Evolutionary conservation across 2,329 filamentous ascomycete species (phyloP).

Genomic region (Neofusicoccum parvum): DNA sequence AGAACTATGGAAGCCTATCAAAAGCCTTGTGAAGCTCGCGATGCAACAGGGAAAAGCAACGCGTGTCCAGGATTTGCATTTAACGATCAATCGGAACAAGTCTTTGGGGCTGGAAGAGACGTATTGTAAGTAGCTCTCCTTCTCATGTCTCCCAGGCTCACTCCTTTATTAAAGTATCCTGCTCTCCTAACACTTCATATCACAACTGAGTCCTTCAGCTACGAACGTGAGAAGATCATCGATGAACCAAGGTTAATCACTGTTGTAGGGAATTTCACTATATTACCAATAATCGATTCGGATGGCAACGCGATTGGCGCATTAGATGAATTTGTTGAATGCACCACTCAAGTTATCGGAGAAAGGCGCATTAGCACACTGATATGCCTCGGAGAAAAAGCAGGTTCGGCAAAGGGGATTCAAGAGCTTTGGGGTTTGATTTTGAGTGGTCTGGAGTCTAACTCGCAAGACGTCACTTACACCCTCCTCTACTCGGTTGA

Average conservation of each 20-base stretch:
- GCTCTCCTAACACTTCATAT: background rate
- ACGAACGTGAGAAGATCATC: too few species aligned
- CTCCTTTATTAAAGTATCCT: too few species aligned
- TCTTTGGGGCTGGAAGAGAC: slow-evolving; percentile 17
- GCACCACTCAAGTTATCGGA: slow-evolving; percentile 13
- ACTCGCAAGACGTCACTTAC: slow-evolving; percentile 18
- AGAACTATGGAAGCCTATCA: slow-evolving; percentile 12
- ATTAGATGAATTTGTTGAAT: slow-evolving; percentile 19
- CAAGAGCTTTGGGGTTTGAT: slow-evolving; percentile 13
- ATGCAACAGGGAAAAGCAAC: slow-evolving; percentile 21
- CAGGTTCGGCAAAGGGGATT: background rate
- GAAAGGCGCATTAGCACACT: slow-evolving; percentile 17
- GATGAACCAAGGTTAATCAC: too few species aligned
- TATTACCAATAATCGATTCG: slow-evolving; percentile 16
- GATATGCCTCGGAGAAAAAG: slow-evolving; percentile 15
- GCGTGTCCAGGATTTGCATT: background rate
- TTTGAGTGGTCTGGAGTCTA: slow-evolving; percentile 3
- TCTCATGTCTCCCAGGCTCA: too few species aligned
- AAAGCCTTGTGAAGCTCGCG: slow-evolving; percentile 12
- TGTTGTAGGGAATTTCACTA: slow-evolving; percentile 17
- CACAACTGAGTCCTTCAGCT: too few species aligned
- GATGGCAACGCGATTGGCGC: slow-evolving; percentile 17
- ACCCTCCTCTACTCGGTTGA: slow-evolving; percentile 14
- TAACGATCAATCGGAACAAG: slow-evolving; percentile 8
- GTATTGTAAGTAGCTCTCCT: slow-evolving; percentile 13